A percentile compares a stretch with the other conserved stretches of the same genome.
These are phyloP conservation scores for Medakamo hakoo DNA, from an alignment of 139 green algal species.

Conservation along the genomic window DNA sequence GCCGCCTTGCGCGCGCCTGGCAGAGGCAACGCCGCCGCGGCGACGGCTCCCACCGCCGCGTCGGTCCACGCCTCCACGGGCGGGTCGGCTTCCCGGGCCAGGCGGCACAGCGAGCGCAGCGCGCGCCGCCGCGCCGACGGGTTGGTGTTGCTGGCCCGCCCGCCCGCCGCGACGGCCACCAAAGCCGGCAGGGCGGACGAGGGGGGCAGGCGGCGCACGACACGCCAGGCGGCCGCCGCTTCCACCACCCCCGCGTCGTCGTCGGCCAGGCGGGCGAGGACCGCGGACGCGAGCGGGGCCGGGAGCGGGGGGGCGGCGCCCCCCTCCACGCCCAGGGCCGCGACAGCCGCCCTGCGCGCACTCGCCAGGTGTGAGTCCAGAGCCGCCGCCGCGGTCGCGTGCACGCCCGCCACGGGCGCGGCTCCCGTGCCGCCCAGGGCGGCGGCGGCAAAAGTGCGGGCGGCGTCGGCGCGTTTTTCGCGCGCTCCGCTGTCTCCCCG, in stretches of 20 bases:
- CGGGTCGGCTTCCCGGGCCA: background rate
- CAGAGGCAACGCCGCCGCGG: background rate
- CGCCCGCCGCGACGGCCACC: background rate
- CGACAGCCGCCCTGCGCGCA: background rate
- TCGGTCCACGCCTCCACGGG: too few relatives aligned
- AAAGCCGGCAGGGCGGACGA: background rate
- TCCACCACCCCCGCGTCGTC: constrained; percentile 18
- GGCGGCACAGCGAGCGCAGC: background rate
- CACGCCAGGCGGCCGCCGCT: constrained; percentile 2
- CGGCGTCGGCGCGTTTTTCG: too few relatives aligned
- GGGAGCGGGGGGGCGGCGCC: background rate
- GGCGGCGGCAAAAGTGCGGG: background rate
- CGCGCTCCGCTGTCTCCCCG: too few relatives aligned
- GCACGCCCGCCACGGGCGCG: constrained; percentile 13
- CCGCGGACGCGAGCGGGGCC: background rate
- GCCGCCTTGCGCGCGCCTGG: too few relatives aligned
- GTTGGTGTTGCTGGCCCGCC: background rate
- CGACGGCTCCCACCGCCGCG: background rate
- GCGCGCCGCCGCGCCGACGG: too few relatives aligned
- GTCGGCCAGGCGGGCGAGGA: constrained; percentile 21
- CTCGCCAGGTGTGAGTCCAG: background rate
- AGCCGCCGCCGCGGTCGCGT: constrained; percentile 8
- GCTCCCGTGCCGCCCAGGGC: constrained; percentile 12
- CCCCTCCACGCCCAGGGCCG: background rate
- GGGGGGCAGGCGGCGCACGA: background rate